Conservation (phyloP, 1,139 yeast genomes). For the Petasospora fabianii region DNA sequence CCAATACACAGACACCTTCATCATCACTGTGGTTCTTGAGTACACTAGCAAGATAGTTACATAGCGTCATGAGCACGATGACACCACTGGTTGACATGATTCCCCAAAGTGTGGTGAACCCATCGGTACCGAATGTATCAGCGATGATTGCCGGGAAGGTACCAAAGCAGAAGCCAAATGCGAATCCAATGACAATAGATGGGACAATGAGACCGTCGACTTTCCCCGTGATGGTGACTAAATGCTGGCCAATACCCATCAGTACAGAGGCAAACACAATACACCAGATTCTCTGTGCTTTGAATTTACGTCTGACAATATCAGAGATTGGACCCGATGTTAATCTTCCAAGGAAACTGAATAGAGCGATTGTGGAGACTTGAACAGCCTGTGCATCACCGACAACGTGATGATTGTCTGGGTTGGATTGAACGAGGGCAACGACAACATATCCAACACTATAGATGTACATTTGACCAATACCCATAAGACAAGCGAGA, state of each 20-base stretch:
- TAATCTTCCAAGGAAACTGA: conserved; percentile 53
- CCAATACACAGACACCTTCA: conserved; percentile 16
- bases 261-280: conserved; percentile 48
- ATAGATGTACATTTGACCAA: conserved; percentile 62
- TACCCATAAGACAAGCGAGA: conserved; percentile 57
- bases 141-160: conserved; percentile 77
- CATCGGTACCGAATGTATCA: conserved; percentile 68
- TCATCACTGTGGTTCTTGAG: conserved; percentile 32
- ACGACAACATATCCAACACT: conserved; percentile 62
- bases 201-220: conserved; percentile 37
- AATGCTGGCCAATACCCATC: conserved; percentile 44
- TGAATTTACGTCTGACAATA: conserved; percentile 44
- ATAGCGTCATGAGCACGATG: conserved; percentile 27
- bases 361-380: conserved; percentile 51
- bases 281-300: conserved; percentile 68
- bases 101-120: conserved; percentile 83
- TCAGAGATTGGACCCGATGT: conserved; percentile 53
- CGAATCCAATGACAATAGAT: conserved; percentile 63
- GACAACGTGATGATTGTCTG: conserved; percentile 49
- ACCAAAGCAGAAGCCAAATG: conserved; percentile 82
- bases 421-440: conserved; percentile 58
- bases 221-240: conserved; percentile 28
- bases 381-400: conserved; percentile 50
- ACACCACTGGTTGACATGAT: conserved; percentile 57
- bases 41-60: conserved; percentile 34